Conservation (phyloP, 2,329 filamentous ascomycete species). For the Arthrobotrys entomopaga region DNA sequence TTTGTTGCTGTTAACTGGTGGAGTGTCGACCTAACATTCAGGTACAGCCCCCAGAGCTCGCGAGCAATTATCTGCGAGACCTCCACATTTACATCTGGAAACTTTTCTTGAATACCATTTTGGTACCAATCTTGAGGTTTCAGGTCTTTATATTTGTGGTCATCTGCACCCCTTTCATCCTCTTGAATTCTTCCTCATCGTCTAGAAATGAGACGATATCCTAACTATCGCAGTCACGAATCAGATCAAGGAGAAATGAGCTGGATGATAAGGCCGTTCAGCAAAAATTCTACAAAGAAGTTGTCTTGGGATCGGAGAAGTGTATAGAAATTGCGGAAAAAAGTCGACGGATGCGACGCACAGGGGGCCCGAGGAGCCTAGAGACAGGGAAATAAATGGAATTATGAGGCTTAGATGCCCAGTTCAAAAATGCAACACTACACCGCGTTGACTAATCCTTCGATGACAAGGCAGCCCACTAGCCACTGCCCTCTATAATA, state of each 20-base stretch:
- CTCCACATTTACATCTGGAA: background rate
- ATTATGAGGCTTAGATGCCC: too few relatives aligned
- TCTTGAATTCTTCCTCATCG: background rate
- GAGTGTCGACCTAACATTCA: background rate
- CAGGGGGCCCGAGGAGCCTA: background rate
- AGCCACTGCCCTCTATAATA: too few relatives aligned
- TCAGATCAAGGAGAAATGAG: slow-evolving; percentile 12
- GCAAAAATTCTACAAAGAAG: slow-evolving; percentile 30
- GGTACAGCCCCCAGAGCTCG: slow-evolving; percentile 4
- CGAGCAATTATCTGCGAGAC: slow-evolving; percentile 19
- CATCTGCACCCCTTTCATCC: background rate
- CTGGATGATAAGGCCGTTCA: slow-evolving; percentile 27
- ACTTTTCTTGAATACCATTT: slow-evolving; percentile 12
- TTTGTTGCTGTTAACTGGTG: background rate
- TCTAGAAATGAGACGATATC: background rate
- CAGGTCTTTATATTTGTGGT: slow-evolving; percentile 12
- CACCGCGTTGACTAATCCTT: too few relatives aligned
- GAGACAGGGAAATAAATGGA: background rate
- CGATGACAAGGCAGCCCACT: too few relatives aligned
- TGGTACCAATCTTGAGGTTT: slow-evolving; percentile 31
- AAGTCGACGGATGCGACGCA: background rate
- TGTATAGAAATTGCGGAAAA: slow-evolving; percentile 17
- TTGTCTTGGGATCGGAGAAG: slow-evolving; percentile 22
- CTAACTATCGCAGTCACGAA: background rate
- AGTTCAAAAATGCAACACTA: too few relatives aligned